A percentile compares a stretch with the other conserved stretches of the same genome.
These are phyloP conservation scores for Rhodotorula diobovata DNA, from an alignment of 768 basidiomycete genomes.

Conservation along the genomic window DNA sequence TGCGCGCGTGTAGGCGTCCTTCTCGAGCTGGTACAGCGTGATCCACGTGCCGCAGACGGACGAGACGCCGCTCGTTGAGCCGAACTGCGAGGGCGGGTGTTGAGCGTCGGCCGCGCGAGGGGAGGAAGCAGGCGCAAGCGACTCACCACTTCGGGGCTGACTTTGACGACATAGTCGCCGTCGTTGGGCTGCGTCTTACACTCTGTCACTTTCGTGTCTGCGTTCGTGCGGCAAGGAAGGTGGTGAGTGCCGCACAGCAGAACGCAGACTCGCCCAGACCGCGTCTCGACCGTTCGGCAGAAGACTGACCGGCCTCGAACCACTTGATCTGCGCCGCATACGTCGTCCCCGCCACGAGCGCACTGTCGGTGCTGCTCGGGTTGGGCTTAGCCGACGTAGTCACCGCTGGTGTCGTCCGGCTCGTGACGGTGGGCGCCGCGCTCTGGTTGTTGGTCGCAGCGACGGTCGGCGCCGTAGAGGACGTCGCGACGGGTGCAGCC, in stretches of 20 bases:
- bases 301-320: constrained; percentile 9
- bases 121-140: not conserved
- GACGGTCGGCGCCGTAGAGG: no score
- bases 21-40: constrained; percentile 30
- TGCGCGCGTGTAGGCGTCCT: constrained; percentile 3
- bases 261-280: not conserved
- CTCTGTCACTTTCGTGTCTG: not conserved
- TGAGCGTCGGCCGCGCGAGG: not conserved
- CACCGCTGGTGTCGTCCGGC: not conserved
- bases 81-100: constrained; percentile 9
- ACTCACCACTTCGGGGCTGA: constrained; percentile 22
- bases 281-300: no score
- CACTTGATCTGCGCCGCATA: constrained; percentile 24
- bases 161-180: constrained; percentile 17
- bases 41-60: constrained; percentile 16
- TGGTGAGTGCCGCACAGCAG: not conserved
- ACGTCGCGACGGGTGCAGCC: not conserved
- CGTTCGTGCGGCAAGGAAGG: not conserved
- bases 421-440: not conserved
- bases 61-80: not conserved
- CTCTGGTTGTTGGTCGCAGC: no score
- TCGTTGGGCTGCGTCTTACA: constrained; percentile 15
- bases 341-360: not conserved
- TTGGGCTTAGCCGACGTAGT: not conserved
- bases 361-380: not conserved